Base-by-base conservation (phyloP, 2,329 filamentous ascomycete species). In the Aspergillus fructus region DNA sequence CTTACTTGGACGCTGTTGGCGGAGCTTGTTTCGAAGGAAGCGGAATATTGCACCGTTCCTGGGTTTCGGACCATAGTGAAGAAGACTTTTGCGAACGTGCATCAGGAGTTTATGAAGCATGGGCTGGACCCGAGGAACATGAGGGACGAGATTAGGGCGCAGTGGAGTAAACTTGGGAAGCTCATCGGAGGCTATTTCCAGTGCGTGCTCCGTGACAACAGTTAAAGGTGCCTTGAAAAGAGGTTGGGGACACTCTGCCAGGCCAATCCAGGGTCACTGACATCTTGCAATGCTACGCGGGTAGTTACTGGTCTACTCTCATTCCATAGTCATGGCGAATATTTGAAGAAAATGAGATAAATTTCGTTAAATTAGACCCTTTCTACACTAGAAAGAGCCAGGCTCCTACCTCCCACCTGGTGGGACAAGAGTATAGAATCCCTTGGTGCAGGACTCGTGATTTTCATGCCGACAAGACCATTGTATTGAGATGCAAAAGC, bases 121-220 rank as follows among this genome's bases (percentile, higher is more conserved):
- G 67, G 66, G 17, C 48, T 67, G 55, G 66, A 71, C 60, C 66
- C 67, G 17, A 64, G 58, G 17, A 60, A 46, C 2, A 62, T 69
- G 51, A 54, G 59, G 45, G 59, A 52, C 7, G 55, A 64, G 19
- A 64, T 74, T 15, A 60, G 62, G 46, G 69, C 68, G 43, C 81
- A 82, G 66, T 83, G 78, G 66, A 75, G 77, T 62, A 82, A 83
- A 67, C 68, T 83, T 60, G 79, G 12, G 79, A 51, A 59, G 63
- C 50, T 58, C 77, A 47, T 68, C 37, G 56, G 12, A n/a, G 15
- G 13, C 15, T 37, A 37, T n/a, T 37, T 15, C 34, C 15, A n/a
- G 34, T 37, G 13, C 34, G 34, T 37, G 13, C 34, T 37, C 15
- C 15, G 34, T 37, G 34, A n/a, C 12, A n/a, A 37, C 12, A n/a